Percentiles rank a stretch among this genome's conserved stretches.
These are phyloP conservation scores for Sugiyamaella xylanicola DNA, from an alignment of 1,139 yeast species.

Conservation along the genomic window DNA sequence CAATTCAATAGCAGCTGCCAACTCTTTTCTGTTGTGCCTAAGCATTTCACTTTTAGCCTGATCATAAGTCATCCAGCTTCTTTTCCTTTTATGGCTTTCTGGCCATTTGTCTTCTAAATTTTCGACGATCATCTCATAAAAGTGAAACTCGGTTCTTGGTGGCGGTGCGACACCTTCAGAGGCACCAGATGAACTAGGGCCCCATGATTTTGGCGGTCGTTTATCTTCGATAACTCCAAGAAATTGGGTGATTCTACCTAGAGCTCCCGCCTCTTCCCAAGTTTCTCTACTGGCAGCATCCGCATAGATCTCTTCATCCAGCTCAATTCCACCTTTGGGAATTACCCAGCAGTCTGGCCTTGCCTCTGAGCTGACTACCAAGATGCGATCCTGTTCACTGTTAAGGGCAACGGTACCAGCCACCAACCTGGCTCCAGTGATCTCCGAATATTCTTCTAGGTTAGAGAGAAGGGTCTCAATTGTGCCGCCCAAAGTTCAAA, in stretches of 20 bases:
- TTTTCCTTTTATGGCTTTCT: conserved; percentile 58
- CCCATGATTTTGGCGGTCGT: conserved; percentile 65
- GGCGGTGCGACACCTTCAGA: conserved; percentile 55
- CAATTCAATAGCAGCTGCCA: conserved; percentile 62
- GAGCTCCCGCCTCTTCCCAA: conserved; percentile 97
- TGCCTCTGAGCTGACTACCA: conserved; percentile 75
- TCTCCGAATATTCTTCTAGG: conserved; percentile 47
- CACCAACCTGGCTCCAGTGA: conserved; percentile 77
- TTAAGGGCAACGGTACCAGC: conserved; percentile 88
- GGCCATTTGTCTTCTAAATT: conserved; percentile 71
- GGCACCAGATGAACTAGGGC: conserved; percentile 42
- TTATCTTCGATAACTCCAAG: conserved; percentile 71
- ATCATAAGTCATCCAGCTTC: conserved; percentile 74
- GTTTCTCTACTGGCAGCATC: conserved; percentile 80
- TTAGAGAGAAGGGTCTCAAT: background rate
- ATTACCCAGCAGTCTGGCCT: conserved; percentile 75
- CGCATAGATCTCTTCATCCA: conserved; percentile 63
- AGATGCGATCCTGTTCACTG: conserved; percentile 57
- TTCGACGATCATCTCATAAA: conserved; percentile 70
- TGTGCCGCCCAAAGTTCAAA: background rate
- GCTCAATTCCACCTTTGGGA: conserved; percentile 95
- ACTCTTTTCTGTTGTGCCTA: conserved; percentile 66
- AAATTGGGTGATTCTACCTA: conserved; percentile 57
- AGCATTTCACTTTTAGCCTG: conserved; percentile 70
- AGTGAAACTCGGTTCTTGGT: conserved; percentile 80